Evolutionary conservation across 2,329 filamentous ascomycete genomes (phyloP), one percentile per base, ranked within the genome.

Genomic region (Rhinocladiella similis): DNA sequence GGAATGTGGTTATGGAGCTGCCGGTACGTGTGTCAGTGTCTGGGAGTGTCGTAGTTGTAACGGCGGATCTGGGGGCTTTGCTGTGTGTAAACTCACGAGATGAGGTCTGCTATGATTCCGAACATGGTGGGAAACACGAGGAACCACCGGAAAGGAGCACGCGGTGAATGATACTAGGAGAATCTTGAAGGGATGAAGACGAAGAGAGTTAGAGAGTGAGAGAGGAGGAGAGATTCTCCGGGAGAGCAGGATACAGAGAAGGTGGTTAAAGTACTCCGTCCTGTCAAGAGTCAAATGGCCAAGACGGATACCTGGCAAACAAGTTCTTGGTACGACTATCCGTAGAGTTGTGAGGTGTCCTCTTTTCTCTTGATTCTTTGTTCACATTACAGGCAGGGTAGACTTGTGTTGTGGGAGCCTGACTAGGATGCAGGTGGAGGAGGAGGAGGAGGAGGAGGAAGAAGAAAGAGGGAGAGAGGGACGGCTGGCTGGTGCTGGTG

Each of bases 1-100:
- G 85, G 70, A 96, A 91, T 54, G 92, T 95, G 57, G 89, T 86
- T 71, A 93, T 75, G 62, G 90, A 93, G 70, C 91, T 96, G 70
- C 50, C 4, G 25, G 25, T 27, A 27, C 25, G n/a, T 53, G 27
- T 27, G 50, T 49, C 16, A 38, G 35, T 38, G 29, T 35, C 14
- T 43, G 20, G 22, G 22, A 25, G 22, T 25, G 22, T 25, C 22
- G 22, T n/a, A n/a, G n/a, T n/a, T n/a, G n/a, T n/a, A n/a, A n/a
- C n/a, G n/a, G n/a, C n/a, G n/a, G n/a, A n/a, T n/a, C n/a, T n/a
- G n/a, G n/a, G n/a, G n/a, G n/a, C n/a, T n/a, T n/a, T n/a, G 27
- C 18, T 16, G 22, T 25, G 22, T 25, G 22, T 25, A 25, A 33
- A 80, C 87, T 77, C 77, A 91, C 88, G 88, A 90, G 72, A 91